A percentile compares a stretch with the other conserved stretches of the same genome.
phyloP scores from a whole-genome alignment of 331 rosid genomes.

The Acacia pycnantha region DNA sequence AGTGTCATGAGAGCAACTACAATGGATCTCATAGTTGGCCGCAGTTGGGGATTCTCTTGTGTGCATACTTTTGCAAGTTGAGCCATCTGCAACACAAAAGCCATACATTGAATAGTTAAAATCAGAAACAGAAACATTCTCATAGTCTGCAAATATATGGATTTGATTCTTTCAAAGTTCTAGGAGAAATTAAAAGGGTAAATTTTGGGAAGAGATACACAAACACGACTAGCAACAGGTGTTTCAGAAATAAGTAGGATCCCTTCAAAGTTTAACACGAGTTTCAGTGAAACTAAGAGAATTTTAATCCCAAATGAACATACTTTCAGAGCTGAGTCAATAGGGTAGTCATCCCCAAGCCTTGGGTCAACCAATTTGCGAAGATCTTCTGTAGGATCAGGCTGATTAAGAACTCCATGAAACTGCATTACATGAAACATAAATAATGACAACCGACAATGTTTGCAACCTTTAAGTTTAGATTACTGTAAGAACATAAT shows the following conservation, averaged over 20 bases:
- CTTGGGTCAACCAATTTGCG: conserved; percentile 68
- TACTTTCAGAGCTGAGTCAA: conserved; percentile 84
- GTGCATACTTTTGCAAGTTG: conserved; percentile 86
- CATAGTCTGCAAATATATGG: background rate
- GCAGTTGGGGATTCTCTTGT: conserved; percentile 76
- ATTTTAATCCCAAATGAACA: background rate
- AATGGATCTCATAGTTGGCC: conserved; percentile 94
- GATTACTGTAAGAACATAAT: conserved; percentile 6
- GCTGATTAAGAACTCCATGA: conserved; percentile 65
- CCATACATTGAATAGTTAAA: conserved; percentile 16
- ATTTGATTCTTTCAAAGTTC: background rate
- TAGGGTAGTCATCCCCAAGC: conserved; percentile 80
- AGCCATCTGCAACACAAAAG: conserved; percentile 67
- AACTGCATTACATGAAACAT: conserved; percentile 53
- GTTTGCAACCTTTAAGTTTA: background rate
- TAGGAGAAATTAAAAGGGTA: background rate
- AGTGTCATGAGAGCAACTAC: conserved; percentile 95
- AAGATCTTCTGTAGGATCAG: conserved; percentile 65
- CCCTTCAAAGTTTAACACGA: background rate
- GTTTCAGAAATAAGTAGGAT: background rate
- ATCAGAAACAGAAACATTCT: background rate
- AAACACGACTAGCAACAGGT: background rate
- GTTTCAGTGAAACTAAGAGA: background rate
- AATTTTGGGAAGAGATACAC: background rate
- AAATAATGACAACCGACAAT: background rate